phyloP scores from a whole-genome alignment of 2,329 filamentous ascomycete species.

The Tolypocladium album region DNA sequence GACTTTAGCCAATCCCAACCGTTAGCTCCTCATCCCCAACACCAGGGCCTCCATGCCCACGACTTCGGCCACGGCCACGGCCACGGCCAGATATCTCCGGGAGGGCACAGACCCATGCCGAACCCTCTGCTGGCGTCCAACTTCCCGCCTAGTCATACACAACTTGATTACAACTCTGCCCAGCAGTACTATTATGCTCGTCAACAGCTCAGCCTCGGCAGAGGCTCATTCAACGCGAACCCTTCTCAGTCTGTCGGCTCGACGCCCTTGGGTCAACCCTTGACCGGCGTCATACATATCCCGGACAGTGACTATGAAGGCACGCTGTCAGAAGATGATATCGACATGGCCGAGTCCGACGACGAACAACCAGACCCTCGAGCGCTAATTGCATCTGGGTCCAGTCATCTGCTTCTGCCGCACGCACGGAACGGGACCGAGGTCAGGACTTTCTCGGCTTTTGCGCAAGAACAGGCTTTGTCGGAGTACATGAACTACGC shows the following conservation, averaged over 20 bases:
- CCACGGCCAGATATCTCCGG: slow-evolving; percentile 1
- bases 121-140: slow-evolving; percentile 9
- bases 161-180: neutral
- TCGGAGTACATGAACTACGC: slow-evolving; percentile 57
- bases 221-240: neutral
- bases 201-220: neutral
- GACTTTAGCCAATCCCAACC: slow-evolving; percentile 6
- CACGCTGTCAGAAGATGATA: slow-evolving; percentile 39
- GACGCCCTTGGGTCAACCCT: neutral
- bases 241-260: neutral
- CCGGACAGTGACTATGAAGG: slow-evolving; percentile 1
- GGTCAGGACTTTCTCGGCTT: slow-evolving; percentile 37
- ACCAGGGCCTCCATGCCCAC: neutral
- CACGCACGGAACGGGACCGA: slow-evolving; percentile 25
- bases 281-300: neutral
- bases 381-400: slow-evolving; percentile 18
- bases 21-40: slow-evolving; percentile 1
- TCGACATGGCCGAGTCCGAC: slow-evolving; percentile 50
- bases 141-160: neutral
- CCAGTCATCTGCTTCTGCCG: slow-evolving; percentile 23
- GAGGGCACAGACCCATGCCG: slow-evolving; percentile 6
- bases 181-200: neutral
- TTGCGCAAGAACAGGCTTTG: slow-evolving; percentile 39
- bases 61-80: neutral
- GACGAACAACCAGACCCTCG: slow-evolving; percentile 37